Conservation (phyloP, 768 basidiomycete species). For the Termitomyces sp. region DNA sequence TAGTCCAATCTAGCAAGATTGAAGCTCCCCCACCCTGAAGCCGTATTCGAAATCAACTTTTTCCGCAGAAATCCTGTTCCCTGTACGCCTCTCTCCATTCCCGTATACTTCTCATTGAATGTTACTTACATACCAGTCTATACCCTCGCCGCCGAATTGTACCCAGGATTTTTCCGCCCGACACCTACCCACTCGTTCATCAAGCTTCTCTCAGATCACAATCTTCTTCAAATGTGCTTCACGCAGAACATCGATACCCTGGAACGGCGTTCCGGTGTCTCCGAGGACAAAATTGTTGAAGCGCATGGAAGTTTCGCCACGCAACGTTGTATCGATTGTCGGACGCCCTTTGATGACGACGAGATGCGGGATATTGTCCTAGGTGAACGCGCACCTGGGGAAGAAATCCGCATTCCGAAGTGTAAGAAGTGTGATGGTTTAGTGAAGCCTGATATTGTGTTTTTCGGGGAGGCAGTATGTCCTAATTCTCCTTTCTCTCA, state of each 20-base stretch:
- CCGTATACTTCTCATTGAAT: background rate
- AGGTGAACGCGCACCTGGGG: constrained; percentile 4
- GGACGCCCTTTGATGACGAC: constrained; percentile 50
- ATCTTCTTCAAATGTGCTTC: constrained; percentile 71
- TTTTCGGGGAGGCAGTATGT: constrained; percentile 79
- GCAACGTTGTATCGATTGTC: constrained; percentile 81
- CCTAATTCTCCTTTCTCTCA: background rate
- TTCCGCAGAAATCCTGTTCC: constrained; percentile 79
- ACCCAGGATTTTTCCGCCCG: constrained; percentile 87
- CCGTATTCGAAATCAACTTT: constrained; percentile 90
- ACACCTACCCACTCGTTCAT: constrained; percentile 91
- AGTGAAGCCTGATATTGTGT: constrained; percentile 93
- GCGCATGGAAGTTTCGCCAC: constrained; percentile 95
- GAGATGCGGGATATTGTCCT: constrained; percentile 51
- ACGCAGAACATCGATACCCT: constrained; percentile 95
- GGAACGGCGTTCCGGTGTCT: constrained; percentile 80
- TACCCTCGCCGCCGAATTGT: constrained; percentile 88
- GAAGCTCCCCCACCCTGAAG: constrained; percentile 88
- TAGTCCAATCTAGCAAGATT: constrained; percentile 76
- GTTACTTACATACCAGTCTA: constrained; percentile 51
- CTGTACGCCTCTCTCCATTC: constrained; percentile 42
- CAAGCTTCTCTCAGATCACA: constrained; percentile 67
- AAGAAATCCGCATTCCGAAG: constrained; percentile 59
- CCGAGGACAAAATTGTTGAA: constrained; percentile 74
- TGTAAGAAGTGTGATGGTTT: constrained; percentile 68